These are phyloP conservation scores for Candida incommunis DNA, from an alignment of 805 yeast species.

Conservation along the genomic window DNA sequence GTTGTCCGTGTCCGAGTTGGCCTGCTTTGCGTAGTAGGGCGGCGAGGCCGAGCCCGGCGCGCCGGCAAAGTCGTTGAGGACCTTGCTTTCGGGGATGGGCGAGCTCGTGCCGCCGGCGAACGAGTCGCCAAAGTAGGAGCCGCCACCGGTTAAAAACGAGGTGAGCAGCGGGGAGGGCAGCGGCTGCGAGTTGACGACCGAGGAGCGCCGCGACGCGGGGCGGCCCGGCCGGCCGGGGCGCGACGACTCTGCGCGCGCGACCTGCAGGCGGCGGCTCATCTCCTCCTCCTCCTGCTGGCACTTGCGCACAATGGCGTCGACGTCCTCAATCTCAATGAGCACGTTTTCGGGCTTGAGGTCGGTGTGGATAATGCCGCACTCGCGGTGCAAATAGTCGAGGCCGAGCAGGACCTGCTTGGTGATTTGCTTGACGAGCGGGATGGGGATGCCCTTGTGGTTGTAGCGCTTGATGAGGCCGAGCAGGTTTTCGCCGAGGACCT, in stretches of 20 bases:
- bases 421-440: slow-evolving; percentile 62
- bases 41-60: background rate
- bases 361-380: slow-evolving; percentile 62
- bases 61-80: background rate
- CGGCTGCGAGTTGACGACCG: slow-evolving; percentile 9
- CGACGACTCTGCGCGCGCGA: slow-evolving; percentile 14
- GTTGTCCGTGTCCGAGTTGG: background rate
- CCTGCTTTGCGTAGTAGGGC: background rate
- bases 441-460: slow-evolving; percentile 67
- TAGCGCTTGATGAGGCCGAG: slow-evolving; percentile 71
- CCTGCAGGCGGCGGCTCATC: slow-evolving; percentile 28
- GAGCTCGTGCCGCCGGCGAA: background rate
- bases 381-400: slow-evolving; percentile 56
- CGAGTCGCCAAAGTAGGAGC: background rate
- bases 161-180: slow-evolving; percentile 8
- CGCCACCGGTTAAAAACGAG: background rate
- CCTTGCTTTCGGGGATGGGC: background rate
- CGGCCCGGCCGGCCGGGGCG: slow-evolving; percentile 70
- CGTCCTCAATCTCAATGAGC: slow-evolving; percentile 69
- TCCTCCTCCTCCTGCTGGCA: slow-evolving; percentile 47
- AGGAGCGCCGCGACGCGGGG: slow-evolving; percentile 3
- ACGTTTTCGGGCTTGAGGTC: slow-evolving; percentile 67
- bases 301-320: slow-evolving; percentile 57
- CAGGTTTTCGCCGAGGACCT: slow-evolving; percentile 88
- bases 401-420: slow-evolving; percentile 66